phyloP scores from a whole-genome alignment of 768 basidiomycete species.

The Auriscalpium vulgare region DNA sequence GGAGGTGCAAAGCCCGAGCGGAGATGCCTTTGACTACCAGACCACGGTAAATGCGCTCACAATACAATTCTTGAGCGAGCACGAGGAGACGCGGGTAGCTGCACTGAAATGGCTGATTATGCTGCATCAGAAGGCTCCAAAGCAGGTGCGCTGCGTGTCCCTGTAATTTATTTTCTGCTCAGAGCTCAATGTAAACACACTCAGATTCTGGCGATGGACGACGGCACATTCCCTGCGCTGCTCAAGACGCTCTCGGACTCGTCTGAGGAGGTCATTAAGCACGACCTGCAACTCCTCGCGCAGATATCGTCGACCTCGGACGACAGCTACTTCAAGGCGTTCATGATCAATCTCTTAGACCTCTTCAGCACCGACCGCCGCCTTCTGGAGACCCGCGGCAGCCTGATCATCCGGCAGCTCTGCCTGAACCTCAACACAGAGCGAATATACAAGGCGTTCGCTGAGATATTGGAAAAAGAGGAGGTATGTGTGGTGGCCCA shows the following conservation, averaged over 20 bases:
- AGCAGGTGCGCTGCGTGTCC: conserved; percentile 50
- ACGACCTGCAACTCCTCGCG: conserved; percentile 90
- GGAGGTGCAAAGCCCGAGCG: conserved; percentile 22
- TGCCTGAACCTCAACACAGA: conserved; percentile 94
- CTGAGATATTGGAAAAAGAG: conserved; percentile 96
- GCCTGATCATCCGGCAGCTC: conserved; percentile 90
- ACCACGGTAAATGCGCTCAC: conserved; percentile 89
- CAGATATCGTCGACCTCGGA: conserved; percentile 96
- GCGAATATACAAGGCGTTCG: conserved; percentile 89
- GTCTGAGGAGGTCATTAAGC: conserved; percentile 96
- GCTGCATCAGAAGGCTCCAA: conserved; percentile 96
- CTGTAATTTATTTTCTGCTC: background rate
- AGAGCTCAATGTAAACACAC: background rate
- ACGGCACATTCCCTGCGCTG: conserved; percentile 92
- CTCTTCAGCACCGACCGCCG: conserved; percentile 92
- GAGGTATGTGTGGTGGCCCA: conserved; percentile 45
- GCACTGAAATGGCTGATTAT: conserved; percentile 97
- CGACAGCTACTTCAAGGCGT: conserved; percentile 89
- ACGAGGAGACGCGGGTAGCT: conserved; percentile 92
- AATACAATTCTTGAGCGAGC: conserved; percentile 91
- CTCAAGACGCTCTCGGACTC: conserved; percentile 94
- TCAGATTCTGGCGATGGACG: conserved; percentile 92
- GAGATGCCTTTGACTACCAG: conserved; percentile 85
- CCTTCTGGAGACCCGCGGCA: conserved; percentile 85
- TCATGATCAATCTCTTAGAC: conserved; percentile 92